These are phyloP conservation scores for Termitomyces titanicus DNA, from an alignment of 768 basidiomycete species.

Conservation along the genomic window DNA sequence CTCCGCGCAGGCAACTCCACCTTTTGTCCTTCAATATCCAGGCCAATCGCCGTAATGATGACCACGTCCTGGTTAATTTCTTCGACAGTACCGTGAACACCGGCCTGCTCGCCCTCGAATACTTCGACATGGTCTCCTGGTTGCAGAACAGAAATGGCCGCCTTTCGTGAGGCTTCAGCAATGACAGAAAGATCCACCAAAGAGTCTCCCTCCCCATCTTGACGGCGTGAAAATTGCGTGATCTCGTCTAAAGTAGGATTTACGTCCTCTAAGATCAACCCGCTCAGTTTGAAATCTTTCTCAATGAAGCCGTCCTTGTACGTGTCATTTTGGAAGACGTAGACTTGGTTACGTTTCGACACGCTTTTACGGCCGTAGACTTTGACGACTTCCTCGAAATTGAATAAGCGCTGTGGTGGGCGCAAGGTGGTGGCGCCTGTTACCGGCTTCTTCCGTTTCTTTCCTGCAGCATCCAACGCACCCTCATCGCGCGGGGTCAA, in stretches of 20 bases:
- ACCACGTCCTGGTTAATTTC: constrained; percentile 87
- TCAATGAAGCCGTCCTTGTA: constrained; percentile 95
- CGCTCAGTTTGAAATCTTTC: constrained; percentile 87
- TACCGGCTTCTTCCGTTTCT: constrained; percentile 62
- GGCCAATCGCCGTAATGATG: constrained; percentile 71
- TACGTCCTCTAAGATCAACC: constrained; percentile 80
- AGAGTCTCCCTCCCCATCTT: constrained; percentile 65
- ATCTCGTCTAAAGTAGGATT: constrained; percentile 97
- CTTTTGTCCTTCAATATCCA: constrained; percentile 84
- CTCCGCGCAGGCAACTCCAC: constrained; percentile 83
- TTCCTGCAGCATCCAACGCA: constrained; percentile 59
- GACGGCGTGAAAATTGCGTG: constrained; percentile 78
- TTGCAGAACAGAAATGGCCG: constrained; percentile 91
- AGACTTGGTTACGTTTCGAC: constrained; percentile 68
- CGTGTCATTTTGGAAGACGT: constrained; percentile 89
- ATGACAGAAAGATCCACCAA: constrained; percentile 88
- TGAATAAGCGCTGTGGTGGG: constrained; percentile 91
- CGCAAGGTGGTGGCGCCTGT: constrained; percentile 57
- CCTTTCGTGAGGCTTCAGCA: constrained; percentile 87
- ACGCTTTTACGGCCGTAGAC: constrained; percentile 80
- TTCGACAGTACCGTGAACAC: constrained; percentile 89
- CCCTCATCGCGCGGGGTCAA: constrained; percentile 84
- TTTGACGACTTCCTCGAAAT: constrained; percentile 86
- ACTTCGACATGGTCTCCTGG: constrained; percentile 98
- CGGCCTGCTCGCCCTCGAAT: constrained; percentile 94